Base-by-base conservation (phyloP, 441 rosid genomes). In the Croton setiger region DNA sequence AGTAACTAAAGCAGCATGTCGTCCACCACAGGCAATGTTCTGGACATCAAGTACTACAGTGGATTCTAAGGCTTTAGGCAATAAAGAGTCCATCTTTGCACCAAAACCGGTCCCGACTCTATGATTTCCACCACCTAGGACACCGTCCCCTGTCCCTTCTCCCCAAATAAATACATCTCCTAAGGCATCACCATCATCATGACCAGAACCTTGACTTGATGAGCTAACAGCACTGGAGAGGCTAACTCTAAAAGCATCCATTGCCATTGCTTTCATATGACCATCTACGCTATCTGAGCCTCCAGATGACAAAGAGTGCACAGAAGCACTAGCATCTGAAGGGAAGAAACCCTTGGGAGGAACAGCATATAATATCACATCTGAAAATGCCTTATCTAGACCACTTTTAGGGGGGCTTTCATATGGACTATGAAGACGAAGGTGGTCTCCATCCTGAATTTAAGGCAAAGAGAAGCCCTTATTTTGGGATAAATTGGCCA, bases 121-220 rank as follows among this genome's bases (percentile, higher is more conserved):
- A 60, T 84, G 93, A 73, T 64, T 71, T 73, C 98, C 99, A 77
- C 98, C 97, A 77, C 99, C 99, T 75, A 92, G 69, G 75, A 83
- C 79, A 73, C 94, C 97, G 74, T 94, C 99, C 48, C 90, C 97
- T 7, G 81, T 85, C 73, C 90, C 91, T 80, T 92, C 97, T 41
- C 99, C 98, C 99, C 99, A 94, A 52, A 94, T 83, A 76, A 87
- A 88, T 77, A 94, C 98, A 87, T 94, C 99, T 48, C 98, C 98
- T 74, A 94, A 66, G 54, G 99, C 93, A 80, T 92, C 97, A 70
- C 97, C 94, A 67, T 94, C 99, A 82, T 94, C 98, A 85, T 94
- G 97, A 72, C 99, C 99, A 76, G 99, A 94, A 69, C 97, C 99
- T 63, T 92, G 99, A 76, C 99, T 94, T 61, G 97, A 90, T 62